Percentiles rank a stretch among this genome's conserved stretches.
Evolutionary conservation across 2,329 filamentous ascomycete species (phyloP).

Genomic region (Trichoderma koningiopsis): DNA sequence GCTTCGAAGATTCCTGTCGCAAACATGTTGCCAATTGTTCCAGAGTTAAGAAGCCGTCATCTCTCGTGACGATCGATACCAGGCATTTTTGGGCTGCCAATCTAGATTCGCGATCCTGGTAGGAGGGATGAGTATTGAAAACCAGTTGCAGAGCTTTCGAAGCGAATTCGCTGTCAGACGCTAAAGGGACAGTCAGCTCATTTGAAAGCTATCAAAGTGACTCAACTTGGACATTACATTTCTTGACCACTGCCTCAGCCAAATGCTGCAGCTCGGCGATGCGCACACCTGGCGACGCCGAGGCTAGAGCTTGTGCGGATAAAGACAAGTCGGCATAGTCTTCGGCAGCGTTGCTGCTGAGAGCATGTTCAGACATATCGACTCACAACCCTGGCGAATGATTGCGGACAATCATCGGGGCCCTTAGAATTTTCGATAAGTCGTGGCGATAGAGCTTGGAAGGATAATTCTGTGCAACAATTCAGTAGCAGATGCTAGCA

Average conservation of each 20-base stretch:
- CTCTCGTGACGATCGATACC: slow-evolving; percentile 62
- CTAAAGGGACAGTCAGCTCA: slow-evolving; percentile 29
- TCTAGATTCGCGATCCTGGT: slow-evolving; percentile 82
- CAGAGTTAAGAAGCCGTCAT: slow-evolving; percentile 58
- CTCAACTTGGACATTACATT: slow-evolving; percentile 46
- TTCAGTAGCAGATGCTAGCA: background rate
- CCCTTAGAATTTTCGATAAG: slow-evolving; percentile 9
- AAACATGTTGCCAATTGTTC: slow-evolving; percentile 67
- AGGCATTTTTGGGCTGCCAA: slow-evolving; percentile 82
- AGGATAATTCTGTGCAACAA: slow-evolving; percentile 10
- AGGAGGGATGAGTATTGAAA: slow-evolving; percentile 85
- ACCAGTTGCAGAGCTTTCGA: slow-evolving; percentile 67
- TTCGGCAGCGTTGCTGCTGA: slow-evolving; percentile 19
- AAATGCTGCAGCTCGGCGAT: slow-evolving; percentile 57
- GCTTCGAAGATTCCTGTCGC: slow-evolving; percentile 73
- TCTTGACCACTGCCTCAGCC: slow-evolving; percentile 58
- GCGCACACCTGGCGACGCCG: slow-evolving; percentile 62
- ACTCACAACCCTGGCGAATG: slow-evolving; percentile 11
- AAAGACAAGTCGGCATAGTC: slow-evolving; percentile 9
- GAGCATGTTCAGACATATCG: slow-evolving; percentile 23
- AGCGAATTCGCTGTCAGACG: slow-evolving; percentile 52
- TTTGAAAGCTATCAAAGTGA: slow-evolving; percentile 11
- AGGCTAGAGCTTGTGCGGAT: slow-evolving; percentile 53
- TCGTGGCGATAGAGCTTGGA: slow-evolving; percentile 7
- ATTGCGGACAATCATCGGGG: slow-evolving; percentile 16